Percentiles rank a stretch among this genome's conserved stretches.
phyloP scores from a whole-genome alignment of 306 rosid species.

The Canavalia ensiformis region DNA sequence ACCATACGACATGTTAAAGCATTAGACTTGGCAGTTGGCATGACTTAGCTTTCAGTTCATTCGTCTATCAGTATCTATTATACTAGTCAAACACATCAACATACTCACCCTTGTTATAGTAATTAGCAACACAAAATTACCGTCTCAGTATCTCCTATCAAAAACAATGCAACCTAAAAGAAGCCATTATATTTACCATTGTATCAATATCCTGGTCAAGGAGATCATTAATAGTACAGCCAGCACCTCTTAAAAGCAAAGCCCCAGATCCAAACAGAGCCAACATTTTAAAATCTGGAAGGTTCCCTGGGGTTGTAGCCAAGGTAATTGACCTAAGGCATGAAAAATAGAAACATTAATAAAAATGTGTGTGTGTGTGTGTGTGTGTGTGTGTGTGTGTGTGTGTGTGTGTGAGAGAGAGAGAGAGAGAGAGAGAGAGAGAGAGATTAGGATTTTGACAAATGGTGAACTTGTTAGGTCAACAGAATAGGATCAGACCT shows the following conservation, averaged over 20 bases:
- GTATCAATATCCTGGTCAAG: constrained; percentile 87
- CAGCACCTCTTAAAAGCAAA: constrained; percentile 88
- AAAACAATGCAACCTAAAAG: constrained; percentile 28
- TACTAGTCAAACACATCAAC: constrained; percentile 24
- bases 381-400: no score
- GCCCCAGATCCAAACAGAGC: constrained; percentile 84
- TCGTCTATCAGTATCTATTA: constrained; percentile 1
- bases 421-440: background rate
- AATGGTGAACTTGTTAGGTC: background rate
- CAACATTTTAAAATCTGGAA: constrained; percentile 86
- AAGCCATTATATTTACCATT: constrained; percentile 54
- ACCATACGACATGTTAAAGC: constrained; percentile 33
- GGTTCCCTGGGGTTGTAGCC: constrained; percentile 80
- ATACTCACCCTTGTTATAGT: constrained; percentile 4
- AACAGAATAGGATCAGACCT: no score
- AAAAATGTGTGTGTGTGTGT: no score
- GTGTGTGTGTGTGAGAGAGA: no score
- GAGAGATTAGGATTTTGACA: background rate
- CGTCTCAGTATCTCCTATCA: background rate
- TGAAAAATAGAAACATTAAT: constrained; percentile 10
- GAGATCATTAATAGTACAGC: constrained; percentile 89
- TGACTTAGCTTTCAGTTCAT: constrained; percentile 34
- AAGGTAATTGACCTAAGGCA: constrained; percentile 81
- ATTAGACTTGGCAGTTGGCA: constrained; percentile 41
- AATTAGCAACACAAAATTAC: constrained; percentile 36